Conservation (phyloP, 2,329 filamentous ascomycete genomes). For the Diplodia seriata region DNA sequence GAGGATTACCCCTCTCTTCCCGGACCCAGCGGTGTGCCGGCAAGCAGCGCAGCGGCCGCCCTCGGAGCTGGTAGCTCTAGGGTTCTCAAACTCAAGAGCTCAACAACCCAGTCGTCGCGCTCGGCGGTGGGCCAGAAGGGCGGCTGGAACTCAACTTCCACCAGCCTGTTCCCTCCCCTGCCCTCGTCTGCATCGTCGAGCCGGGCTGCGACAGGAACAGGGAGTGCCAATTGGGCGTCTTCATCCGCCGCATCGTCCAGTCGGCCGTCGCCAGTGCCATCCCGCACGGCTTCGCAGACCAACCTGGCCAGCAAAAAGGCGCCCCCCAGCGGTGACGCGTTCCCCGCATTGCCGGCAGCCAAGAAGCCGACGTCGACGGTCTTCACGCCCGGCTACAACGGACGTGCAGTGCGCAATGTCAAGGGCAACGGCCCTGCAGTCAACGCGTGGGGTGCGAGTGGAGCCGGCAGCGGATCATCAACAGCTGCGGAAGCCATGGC, state of each 20-base stretch:
- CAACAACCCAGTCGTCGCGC: constrained; percentile 71
- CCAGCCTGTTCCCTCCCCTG: constrained; percentile 42
- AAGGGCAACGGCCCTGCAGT: constrained; percentile 48
- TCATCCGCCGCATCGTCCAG: constrained; percentile 39
- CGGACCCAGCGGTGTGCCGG: constrained; percentile 65
- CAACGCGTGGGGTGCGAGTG: constrained; percentile 51
- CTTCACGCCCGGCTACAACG: constrained; percentile 58
- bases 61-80: constrained; percentile 61
- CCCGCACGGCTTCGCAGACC: constrained; percentile 42
- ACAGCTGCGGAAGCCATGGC: constrained; percentile 35
- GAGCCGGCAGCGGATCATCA: constrained; percentile 36
- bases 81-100: constrained; percentile 73
- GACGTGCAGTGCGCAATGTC: constrained; percentile 51
- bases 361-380: constrained; percentile 69
- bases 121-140: constrained; percentile 64
- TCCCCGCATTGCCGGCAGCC: constrained; percentile 82
- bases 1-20: constrained; percentile 93
- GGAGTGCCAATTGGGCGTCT: constrained; percentile 43
- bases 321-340: constrained; percentile 63
- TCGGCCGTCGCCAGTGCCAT: constrained; percentile 49
- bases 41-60: constrained; percentile 61
- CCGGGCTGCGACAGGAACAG: constrained; percentile 26
- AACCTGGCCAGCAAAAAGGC: constrained; percentile 34
- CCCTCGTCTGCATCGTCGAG: constrained; percentile 35
- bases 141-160: constrained; percentile 59